Base-by-base conservation (phyloP, 495 filamentous ascomycete species). In the Margaritispora aquatica region DNA sequence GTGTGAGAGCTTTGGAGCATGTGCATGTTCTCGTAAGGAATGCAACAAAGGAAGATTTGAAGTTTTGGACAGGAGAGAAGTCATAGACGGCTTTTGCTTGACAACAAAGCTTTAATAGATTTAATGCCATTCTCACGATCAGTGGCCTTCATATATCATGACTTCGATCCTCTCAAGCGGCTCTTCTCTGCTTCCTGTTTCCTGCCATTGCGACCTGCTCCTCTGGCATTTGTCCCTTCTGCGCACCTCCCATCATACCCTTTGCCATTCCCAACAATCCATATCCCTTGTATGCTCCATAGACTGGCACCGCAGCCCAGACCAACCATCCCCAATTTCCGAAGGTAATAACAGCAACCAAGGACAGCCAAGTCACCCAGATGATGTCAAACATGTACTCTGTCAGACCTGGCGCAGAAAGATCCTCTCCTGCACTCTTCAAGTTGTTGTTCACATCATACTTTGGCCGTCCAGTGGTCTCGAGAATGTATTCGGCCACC, bases 351-450 rank as follows among this genome's bases (percentile, higher is more conserved):
- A 81, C 88, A 7, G 83, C 71, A 8, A 80, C 71, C 26, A 90
- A 75, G 23, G 82, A 86, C 20, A 77, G 83, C 86, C 88, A 91
- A 0, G 89, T 92, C 74, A 94, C 92, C 78, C 96, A 97, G 31
- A 97, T 76, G 24, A 96, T 80, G 75, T 98, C 94, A 80, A 93
- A 97, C 87, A 97, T 89, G 74, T 92, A 98, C 73, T 98, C 94
- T 8, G 92, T 97, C 71, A 98, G 74, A 0, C 94, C 94, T 24
- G 87, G 82, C 0, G 90, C 90, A 26, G 89, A 86, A 23, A 98
- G 80, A 70, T 97, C 94, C 70, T 97, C 93, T 19, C 94, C 94
- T 0, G 87, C 77, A 15, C 77, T 82, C 62, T 83, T 83, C 44
- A 97, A 74, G 2, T 84, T 82, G n/a, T 83, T 84, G 13, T 65